Percentiles rank a stretch among this genome's conserved stretches.
These are phyloP conservation scores for Parachlorella kessleri DNA, from an alignment of 139 green algal species.

Conservation along the genomic window DNA sequence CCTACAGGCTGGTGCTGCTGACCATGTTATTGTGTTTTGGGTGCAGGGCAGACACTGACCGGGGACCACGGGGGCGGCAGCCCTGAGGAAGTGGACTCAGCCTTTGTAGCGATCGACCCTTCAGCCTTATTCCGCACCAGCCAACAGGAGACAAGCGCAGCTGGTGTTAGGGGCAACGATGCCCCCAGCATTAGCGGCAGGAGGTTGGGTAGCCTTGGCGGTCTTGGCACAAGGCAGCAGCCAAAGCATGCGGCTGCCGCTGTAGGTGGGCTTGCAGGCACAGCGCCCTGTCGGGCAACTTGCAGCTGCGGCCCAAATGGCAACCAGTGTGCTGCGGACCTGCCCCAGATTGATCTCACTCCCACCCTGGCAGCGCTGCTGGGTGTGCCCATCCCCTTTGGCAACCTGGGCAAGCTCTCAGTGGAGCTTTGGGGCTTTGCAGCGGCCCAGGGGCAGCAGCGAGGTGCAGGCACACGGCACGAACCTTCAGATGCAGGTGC, in stretches of 20 bases:
- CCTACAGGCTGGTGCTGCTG: too few species aligned
- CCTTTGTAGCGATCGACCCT: conserved; percentile 68
- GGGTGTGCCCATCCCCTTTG: conserved; percentile 83
- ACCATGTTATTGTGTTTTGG: too few species aligned
- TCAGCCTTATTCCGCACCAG: not conserved
- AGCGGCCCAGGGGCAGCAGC: not conserved
- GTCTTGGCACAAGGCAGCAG: too few species aligned
- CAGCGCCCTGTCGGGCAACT: conserved; percentile 20
- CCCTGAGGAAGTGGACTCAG: conserved; percentile 78
- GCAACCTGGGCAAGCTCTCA: conserved; percentile 74
- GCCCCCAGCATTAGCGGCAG: not conserved
- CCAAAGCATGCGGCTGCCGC: too few species aligned
- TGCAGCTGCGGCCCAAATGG: conserved; percentile 35
- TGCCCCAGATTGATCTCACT: conserved; percentile 88
- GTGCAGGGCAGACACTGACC: conserved; percentile 70
- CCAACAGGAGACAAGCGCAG: too few species aligned
- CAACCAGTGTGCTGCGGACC: conserved; percentile 35
- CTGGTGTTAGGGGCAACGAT: too few species aligned
- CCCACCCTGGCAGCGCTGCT: conserved; percentile 82
- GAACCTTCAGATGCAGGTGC: too few species aligned
- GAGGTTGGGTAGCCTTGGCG: too few species aligned
- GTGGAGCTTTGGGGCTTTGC: conserved; percentile 58
- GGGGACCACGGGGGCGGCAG: conserved; percentile 95
- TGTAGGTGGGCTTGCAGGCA: too few species aligned
- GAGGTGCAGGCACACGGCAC: too few species aligned